These are phyloP conservation scores for Magnusiomyces paraingens DNA, from an alignment of 1,139 yeast genomes.

Conservation along the genomic window DNA sequence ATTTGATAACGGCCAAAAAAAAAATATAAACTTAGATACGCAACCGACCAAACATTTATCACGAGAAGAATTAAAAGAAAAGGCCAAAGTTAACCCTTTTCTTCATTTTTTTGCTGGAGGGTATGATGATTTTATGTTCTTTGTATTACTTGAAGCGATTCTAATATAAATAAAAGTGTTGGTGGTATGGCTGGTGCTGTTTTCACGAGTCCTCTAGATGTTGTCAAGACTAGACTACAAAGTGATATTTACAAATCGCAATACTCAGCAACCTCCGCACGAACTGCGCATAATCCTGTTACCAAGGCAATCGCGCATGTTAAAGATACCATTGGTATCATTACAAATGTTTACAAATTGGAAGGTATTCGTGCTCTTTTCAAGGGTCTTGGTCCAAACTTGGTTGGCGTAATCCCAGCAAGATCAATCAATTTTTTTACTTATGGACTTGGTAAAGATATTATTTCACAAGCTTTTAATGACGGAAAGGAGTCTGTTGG, in stretches of 20 bases:
- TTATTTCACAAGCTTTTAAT: constrained; percentile 57
- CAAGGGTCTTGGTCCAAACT: constrained; percentile 92
- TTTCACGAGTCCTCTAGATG: constrained; percentile 91
- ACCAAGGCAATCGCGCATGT: constrained; percentile 59
- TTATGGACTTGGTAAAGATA: constrained; percentile 82
- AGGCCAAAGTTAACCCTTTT: constrained; percentile 62
- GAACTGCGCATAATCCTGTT: constrained; percentile 31
- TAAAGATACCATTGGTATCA: constrained; percentile 70
- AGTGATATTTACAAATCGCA: constrained; percentile 58
- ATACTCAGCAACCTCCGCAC: constrained; percentile 11
- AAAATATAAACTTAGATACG: too few species aligned
- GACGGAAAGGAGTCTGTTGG: constrained; percentile 73
- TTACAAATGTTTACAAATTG: constrained; percentile 55
- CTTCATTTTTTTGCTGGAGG: constrained; percentile 99
- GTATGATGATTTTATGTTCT: constrained; percentile 6
- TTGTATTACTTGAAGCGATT: background rate
- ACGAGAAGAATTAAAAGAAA: constrained; percentile 11
- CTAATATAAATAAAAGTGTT: too few species aligned
- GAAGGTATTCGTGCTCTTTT: constrained; percentile 88
- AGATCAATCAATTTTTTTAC: constrained; percentile 95
- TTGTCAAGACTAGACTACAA: constrained; percentile 91
- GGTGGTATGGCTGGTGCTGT: constrained; percentile 99
- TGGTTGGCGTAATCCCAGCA: constrained; percentile 98
- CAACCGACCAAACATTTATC: background rate
- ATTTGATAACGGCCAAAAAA: too few species aligned